Conservation (phyloP, 1,284 basidiomycete species). For the Garcileccinum viscosum region DNA sequence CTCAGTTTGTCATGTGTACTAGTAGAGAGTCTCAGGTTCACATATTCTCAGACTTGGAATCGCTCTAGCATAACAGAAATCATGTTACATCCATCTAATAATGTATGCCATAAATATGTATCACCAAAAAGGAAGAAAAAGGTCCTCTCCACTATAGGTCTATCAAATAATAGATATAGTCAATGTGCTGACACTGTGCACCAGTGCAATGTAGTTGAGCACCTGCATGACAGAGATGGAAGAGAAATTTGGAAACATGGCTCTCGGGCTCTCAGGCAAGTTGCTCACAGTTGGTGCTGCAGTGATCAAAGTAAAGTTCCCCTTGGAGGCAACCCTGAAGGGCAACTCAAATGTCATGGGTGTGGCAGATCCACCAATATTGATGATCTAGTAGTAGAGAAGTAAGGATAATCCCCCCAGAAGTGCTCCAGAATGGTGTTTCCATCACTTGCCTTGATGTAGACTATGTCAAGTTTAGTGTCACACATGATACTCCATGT, state of each 20-base stretch:
- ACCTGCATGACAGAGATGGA: constrained; percentile 53
- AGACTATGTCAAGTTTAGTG: constrained; percentile 44
- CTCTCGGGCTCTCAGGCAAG: constrained; percentile 54
- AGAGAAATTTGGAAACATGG: constrained; percentile 52
- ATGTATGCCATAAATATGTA: not conserved
- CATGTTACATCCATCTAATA: not conserved
- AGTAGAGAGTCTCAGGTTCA: too few species aligned
- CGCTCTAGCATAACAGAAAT: not conserved
- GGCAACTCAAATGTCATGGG: constrained; percentile 60
- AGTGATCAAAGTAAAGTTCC: constrained; percentile 42
- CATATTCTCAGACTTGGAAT: not conserved
- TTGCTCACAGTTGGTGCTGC: constrained; percentile 58
- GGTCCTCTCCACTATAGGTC: not conserved
- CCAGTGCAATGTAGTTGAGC: constrained; percentile 62
- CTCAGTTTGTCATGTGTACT: not conserved
- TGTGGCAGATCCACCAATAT: constrained; percentile 49
- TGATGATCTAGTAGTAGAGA: constrained; percentile 54
- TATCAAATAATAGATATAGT: constrained; percentile 1
- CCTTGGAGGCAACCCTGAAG: constrained; percentile 52
- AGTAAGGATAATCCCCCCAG: not conserved
- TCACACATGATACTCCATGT: constrained; percentile 69
- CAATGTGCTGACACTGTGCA: constrained; percentile 63
- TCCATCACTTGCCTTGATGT: constrained; percentile 57
- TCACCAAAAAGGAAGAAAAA: not conserved
- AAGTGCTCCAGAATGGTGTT: not conserved